A percentile compares a stretch with the other conserved stretches of the same genome.
phyloP scores from a whole-genome alignment of 2,329 filamentous ascomycete species.

The Colletotrichum sp. region DNA sequence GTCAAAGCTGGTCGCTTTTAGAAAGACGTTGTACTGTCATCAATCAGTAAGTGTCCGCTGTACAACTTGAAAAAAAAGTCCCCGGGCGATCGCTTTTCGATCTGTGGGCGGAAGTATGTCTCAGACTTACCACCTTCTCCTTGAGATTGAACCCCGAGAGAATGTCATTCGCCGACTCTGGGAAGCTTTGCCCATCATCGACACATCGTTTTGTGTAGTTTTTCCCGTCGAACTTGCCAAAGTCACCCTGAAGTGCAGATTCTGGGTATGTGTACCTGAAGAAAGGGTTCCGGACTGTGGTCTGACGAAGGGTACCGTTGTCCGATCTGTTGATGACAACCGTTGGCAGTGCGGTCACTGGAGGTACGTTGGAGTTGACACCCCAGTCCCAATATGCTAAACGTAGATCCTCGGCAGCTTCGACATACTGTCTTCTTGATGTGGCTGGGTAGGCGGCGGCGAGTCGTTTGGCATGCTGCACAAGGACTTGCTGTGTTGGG shows the following conservation, averaged over 20 bases:
- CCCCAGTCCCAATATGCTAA: conserved; percentile 64
- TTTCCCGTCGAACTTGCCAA: conserved; percentile 31
- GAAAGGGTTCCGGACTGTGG: conserved; percentile 56
- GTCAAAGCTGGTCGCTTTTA: conserved; percentile 39
- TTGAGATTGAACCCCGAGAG: conserved; percentile 39
- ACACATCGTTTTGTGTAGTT: conserved; percentile 14
- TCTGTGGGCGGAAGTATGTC: background rate
- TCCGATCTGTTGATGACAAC: conserved; percentile 46
- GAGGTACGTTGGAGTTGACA: conserved; percentile 44
- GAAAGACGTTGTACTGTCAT: conserved; percentile 47
- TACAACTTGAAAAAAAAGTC: background rate
- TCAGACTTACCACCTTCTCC: conserved; percentile 43
- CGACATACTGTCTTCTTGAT: conserved; percentile 35
- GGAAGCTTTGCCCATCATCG: conserved; percentile 35
- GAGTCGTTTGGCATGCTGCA: conserved; percentile 25
- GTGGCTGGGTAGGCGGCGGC: conserved; percentile 18
- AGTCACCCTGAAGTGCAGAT: conserved; percentile 39
- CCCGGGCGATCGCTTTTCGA: background rate
- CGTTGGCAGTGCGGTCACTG: conserved; percentile 36
- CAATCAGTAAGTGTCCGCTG: background rate
- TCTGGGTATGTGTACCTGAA: conserved; percentile 55
- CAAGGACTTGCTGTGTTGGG: conserved; percentile 27
- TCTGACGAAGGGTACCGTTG: conserved; percentile 28
- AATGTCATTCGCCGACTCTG: conserved; percentile 39
- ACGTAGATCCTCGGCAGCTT: conserved; percentile 51